Percentiles rank a stretch among this genome's conserved stretches.
Conservation (phyloP, 225 moss, liverwort and hornwort genomes). For the Pseudisothecium myosuroides region DNA sequence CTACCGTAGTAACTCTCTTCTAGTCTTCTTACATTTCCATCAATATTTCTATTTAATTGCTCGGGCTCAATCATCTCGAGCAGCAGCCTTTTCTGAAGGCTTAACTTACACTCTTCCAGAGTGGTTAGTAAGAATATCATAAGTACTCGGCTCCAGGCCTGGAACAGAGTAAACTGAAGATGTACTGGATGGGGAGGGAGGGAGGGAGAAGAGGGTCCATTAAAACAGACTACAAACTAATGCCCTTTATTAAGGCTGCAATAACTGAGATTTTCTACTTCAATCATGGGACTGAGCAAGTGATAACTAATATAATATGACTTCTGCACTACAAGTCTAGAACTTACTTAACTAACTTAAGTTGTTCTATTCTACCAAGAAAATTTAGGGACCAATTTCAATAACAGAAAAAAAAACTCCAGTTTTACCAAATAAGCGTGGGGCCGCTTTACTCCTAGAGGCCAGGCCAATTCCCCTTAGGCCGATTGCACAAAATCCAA, state of each 20-base stretch:
- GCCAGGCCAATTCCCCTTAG: no score
- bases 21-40: not conserved
- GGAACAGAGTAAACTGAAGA: not conserved
- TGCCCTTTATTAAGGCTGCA: not conserved
- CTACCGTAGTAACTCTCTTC: not conserved
- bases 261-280: not conserved
- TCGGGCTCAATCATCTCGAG: not conserved
- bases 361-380: not conserved
- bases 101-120: not conserved
- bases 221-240: not conserved
- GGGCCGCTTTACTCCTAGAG: no score
- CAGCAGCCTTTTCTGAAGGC: constrained; percentile 1
- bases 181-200: not conserved
- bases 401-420: not conserved
- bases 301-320: no score
- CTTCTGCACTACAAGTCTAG: not conserved
- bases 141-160: not conserved
- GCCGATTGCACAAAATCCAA: no score
- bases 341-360: not conserved
- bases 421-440: no score
- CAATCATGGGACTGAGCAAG: not conserved
- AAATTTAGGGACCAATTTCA: not conserved
- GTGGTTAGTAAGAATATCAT: not conserved
- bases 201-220: no score
- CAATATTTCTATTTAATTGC: not conserved